These are phyloP conservation scores for Sporothrix euskadiensis DNA, from an alignment of 2,329 filamentous ascomycete genomes.

Conservation along the genomic window DNA sequence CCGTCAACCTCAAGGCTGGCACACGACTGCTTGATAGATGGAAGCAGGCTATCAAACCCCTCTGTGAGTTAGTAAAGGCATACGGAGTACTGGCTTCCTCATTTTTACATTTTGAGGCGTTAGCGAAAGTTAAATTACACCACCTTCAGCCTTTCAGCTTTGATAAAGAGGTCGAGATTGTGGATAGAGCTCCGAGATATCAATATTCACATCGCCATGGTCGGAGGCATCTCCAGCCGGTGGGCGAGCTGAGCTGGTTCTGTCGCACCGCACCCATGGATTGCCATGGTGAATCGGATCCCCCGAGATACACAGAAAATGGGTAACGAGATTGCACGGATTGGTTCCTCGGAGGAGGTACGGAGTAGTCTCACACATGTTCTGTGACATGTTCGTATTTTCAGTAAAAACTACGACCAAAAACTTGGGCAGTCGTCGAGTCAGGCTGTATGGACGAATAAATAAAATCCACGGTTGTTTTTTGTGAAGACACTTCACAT, in stretches of 20 bases:
- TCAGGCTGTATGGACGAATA: background rate
- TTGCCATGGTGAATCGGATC: background rate
- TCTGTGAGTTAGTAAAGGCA: no score
- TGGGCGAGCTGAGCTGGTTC: background rate
- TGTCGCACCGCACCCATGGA: background rate
- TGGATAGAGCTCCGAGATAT: background rate
- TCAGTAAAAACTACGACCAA: background rate
- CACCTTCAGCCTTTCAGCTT: background rate
- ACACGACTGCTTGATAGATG: background rate
- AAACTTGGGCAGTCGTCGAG: no score
- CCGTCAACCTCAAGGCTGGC: background rate
- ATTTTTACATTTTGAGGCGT: background rate
- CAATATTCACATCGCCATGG: background rate
- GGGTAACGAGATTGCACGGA: background rate
- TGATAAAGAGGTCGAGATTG: background rate
- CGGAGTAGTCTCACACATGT: background rate
- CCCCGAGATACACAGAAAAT: background rate
- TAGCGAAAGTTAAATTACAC: conserved; percentile 3
- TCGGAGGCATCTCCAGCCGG: background rate
- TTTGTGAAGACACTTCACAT: no score
- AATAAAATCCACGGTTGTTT: no score
- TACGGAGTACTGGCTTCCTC: background rate
- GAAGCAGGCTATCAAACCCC: no score
- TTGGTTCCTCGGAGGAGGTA: background rate
- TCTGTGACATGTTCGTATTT: background rate